Evolutionary conservation across 2,329 filamentous ascomycete genomes (phyloP).

Genomic region (Alternaria metachromatica): DNA sequence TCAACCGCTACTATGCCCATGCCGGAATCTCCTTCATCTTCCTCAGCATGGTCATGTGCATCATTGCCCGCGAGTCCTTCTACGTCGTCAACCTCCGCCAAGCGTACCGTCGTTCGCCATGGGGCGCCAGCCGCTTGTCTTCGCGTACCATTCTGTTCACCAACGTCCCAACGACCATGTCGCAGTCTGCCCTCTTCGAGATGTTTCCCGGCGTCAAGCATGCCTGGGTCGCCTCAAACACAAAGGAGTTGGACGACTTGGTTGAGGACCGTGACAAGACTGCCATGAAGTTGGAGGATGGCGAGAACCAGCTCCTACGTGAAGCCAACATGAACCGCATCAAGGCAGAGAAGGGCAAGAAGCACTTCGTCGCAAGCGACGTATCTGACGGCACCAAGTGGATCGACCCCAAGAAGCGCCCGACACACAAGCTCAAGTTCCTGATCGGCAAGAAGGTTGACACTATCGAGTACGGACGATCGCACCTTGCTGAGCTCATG

Average conservation of each 20-base stretch:
- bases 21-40: slow-evolving; percentile 53
- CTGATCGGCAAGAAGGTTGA: slow-evolving; percentile 59
- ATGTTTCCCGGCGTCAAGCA: slow-evolving; percentile 51
- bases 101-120: slow-evolving; percentile 55
- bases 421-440: slow-evolving; percentile 50
- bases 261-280: slow-evolving; percentile 54
- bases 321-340: slow-evolving; percentile 70
- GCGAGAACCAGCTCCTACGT: slow-evolving; percentile 53
- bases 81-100: slow-evolving; percentile 57
- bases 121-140: slow-evolving; percentile 54
- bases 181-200: slow-evolving; percentile 49
- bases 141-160: slow-evolving; percentile 57
- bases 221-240: slow-evolving; percentile 57
- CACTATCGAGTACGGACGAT: slow-evolving; percentile 84
- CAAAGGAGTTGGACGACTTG: slow-evolving; percentile 53
- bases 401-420: slow-evolving; percentile 49
- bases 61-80: slow-evolving; percentile 56
- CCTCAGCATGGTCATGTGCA: slow-evolving; percentile 51
- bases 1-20: slow-evolving; percentile 54
- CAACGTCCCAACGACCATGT: slow-evolving; percentile 52
- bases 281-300: slow-evolving; percentile 53
- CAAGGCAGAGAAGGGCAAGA: slow-evolving; percentile 64
- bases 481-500: slow-evolving; percentile 74
- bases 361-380: slow-evolving; percentile 52
- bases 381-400: slow-evolving; percentile 53